Conservation (phyloP, 805 yeast species). For the Blastobotrys mokoenaii region DNA sequence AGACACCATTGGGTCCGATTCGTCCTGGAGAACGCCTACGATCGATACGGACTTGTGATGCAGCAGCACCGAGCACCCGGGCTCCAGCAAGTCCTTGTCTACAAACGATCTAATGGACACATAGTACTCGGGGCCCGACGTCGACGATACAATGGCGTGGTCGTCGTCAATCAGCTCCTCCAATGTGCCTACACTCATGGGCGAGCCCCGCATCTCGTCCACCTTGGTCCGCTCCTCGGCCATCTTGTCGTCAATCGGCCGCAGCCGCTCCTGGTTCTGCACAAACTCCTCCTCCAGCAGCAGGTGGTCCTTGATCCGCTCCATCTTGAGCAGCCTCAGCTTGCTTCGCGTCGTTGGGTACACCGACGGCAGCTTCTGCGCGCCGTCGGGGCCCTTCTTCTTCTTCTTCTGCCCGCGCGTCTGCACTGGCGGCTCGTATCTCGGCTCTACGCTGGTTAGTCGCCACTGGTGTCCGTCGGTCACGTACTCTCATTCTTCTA, state of each 20-base stretch:
- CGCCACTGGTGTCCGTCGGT: not conserved
- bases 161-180: constrained; percentile 98
- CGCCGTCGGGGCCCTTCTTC: constrained; percentile 80
- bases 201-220: constrained; percentile 92
- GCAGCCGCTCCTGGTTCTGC: constrained; percentile 85
- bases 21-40: constrained; percentile 98
- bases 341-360: constrained; percentile 92
- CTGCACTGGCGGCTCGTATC: constrained; percentile 97
- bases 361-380: constrained; percentile 79
- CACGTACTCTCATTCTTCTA: constrained; percentile 27
- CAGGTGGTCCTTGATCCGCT: constrained; percentile 92
- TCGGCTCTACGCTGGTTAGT: constrained; percentile 60
- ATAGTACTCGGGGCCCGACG: constrained; percentile 95
- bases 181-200: constrained; percentile 91
- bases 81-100: constrained; percentile 91
- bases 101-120: constrained; percentile 94
- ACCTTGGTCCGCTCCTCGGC: constrained; percentile 93
- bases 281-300: constrained; percentile 94
- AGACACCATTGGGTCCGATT: constrained; percentile 94
- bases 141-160: constrained; percentile 94
- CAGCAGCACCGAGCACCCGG: constrained; percentile 90
- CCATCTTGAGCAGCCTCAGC: constrained; percentile 81
- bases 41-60: constrained; percentile 94
- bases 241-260: constrained; percentile 93
- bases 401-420: constrained; percentile 73